Evolutionary conservation across 1,284 basidiomycete species (phyloP), one percentile per base, ranked within the genome.

Genomic region (Malassezia arunalokei): DNA sequence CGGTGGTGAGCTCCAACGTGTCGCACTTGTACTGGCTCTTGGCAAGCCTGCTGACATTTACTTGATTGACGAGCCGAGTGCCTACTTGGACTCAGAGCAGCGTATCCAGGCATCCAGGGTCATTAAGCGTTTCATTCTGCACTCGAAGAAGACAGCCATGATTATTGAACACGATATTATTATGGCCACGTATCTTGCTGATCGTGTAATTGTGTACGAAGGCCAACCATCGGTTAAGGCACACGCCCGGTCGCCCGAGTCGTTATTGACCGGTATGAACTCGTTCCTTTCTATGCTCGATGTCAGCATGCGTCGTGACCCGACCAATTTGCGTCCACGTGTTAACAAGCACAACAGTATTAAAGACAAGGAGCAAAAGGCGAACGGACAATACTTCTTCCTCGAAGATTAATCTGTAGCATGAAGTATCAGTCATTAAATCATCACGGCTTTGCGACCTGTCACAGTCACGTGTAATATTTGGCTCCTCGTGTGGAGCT

Each of bases 291-390:
- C 63, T 6, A 63, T 61, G 6, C 50, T 73, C 17, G 68, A 73
- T 35, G 70, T 73, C 9, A 66, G 63, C 49, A 71, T 73, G 66
- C 64, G 70, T 47, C 58, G 70, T 38, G 70, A 73, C 40, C 68
- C 68, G 12, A 71, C 68, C 43, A 73, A 69, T 53, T 61, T 70
- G 58, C 58, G 70, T 11, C 70, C 70, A 32, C 54, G 70, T 28
- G 66, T 73, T 40, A 73, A 73, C 67, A 73, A 73, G 62, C 58
- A 68, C 54, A 66, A 68, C 62, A 66, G 64, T 48, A 61, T 73
- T 53, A 73, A 73, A 60, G 70, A 73, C 55, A 73, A 73, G 63
- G 70, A 73, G 57, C 68, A 71, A 59, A 71, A 73, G 63, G 55
- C 63, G 7, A 62, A 59, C 17, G 69, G 69, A 40, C 59, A 66